Conservation (phyloP, 441 rosid species). For the Geranium incanum region DNA sequence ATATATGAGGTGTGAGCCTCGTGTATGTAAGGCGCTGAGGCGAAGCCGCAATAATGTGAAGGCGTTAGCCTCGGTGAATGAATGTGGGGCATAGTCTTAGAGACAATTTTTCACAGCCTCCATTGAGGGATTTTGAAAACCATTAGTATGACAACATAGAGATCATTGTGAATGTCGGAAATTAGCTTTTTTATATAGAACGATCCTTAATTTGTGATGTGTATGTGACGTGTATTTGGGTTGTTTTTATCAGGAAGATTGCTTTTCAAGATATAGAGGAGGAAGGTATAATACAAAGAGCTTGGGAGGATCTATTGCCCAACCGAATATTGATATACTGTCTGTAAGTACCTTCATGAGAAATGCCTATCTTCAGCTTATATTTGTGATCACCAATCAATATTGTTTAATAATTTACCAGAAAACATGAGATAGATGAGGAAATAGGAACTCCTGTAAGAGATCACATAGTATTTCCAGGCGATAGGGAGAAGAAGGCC, state of each 20-base stretch:
- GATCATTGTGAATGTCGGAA: background rate
- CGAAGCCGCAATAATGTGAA: no score
- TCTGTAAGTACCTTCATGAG: conserved; percentile 43
- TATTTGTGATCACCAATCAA: conserved; percentile 18
- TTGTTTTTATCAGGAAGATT: conserved; percentile 36
- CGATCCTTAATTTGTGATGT: background rate
- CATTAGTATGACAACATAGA: no score
- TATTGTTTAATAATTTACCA: conserved; percentile 25
- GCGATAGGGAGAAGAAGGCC: conserved; percentile 29
- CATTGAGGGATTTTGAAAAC: no score
- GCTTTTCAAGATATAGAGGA: conserved; percentile 40
- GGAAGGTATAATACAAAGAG: conserved; percentile 48
- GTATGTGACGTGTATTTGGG: conserved; percentile 9
- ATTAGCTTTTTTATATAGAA: background rate
- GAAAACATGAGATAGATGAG: conserved; percentile 68
- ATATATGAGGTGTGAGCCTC: no score
- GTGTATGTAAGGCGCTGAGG: no score
- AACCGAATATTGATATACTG: conserved; percentile 80
- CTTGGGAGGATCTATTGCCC: conserved; percentile 69
- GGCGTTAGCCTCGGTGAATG: no score
- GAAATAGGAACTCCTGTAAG: conserved; percentile 67
- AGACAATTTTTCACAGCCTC: no score
- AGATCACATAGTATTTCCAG: conserved; percentile 69
- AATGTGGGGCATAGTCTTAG: no score
- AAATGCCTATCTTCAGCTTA: conserved; percentile 13